phyloP scores from a whole-genome alignment of 2,329 filamentous ascomycete genomes.

The Ophiostoma australiae region DNA sequence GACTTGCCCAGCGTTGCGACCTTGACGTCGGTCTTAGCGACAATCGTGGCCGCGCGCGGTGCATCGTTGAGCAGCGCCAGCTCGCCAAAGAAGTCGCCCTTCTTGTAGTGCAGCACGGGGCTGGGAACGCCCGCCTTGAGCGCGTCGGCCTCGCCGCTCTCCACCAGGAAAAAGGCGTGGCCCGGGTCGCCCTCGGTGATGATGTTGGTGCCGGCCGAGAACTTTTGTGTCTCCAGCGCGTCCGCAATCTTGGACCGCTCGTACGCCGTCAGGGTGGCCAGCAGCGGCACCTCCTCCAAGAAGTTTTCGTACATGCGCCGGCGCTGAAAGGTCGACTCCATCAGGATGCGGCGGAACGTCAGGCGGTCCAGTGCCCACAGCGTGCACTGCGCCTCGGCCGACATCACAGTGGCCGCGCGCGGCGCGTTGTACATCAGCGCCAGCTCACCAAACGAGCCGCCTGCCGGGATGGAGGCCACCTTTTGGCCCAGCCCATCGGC shows the following conservation, averaged over 20 bases:
- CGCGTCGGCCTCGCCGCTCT: constrained; percentile 79
- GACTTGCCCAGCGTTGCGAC: constrained; percentile 88
- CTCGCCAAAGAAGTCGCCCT: constrained; percentile 97
- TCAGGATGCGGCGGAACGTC: constrained; percentile 94
- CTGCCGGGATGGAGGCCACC: constrained; percentile 75
- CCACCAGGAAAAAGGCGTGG: constrained; percentile 85
- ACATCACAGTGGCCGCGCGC: constrained; percentile 88
- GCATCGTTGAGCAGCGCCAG: constrained; percentile 89
- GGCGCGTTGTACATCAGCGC: constrained; percentile 99
- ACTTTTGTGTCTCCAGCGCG: constrained; percentile 87
- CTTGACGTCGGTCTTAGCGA: constrained; percentile 82
- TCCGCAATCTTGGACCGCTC: constrained; percentile 97
- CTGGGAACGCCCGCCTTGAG: constrained; percentile 69
- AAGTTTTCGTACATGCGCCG: constrained; percentile 97
- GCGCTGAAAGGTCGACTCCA: constrained; percentile 95
- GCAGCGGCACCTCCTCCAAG: constrained; percentile 84
- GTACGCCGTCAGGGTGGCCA: constrained; percentile 78
- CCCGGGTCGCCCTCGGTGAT: constrained; percentile 90
- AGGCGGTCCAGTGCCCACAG: constrained; percentile 93
- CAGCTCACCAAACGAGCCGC: constrained; percentile 92
- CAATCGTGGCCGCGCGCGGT: constrained; percentile 82
- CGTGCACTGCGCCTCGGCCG: constrained; percentile 69
- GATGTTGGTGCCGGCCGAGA: constrained; percentile 70
- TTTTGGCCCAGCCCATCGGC: constrained; percentile 75
- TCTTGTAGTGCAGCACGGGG: constrained; percentile 74